phyloP scores from a whole-genome alignment of 805 yeast species.

The Pichia cephalocereana region DNA sequence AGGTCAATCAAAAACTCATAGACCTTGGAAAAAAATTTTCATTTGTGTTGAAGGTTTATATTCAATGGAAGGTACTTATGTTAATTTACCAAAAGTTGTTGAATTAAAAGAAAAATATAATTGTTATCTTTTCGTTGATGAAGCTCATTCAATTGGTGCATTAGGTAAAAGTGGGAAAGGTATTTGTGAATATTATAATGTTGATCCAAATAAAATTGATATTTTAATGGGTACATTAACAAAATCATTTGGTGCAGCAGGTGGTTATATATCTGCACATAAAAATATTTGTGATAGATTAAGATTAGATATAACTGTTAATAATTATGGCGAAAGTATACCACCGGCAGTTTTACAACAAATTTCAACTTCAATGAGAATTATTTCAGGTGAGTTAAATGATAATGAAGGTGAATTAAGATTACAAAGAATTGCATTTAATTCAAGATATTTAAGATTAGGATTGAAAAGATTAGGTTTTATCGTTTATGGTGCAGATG shows the following conservation, averaged over 20 bases:
- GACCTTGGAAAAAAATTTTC: constrained; percentile 88
- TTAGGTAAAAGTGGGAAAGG: constrained; percentile 93
- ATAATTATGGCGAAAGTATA: constrained; percentile 72
- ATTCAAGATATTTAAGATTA: constrained; percentile 83
- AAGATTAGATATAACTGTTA: constrained; percentile 63
- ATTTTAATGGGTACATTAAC: constrained; percentile 96
- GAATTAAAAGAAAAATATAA: constrained; percentile 76
- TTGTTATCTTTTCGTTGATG: constrained; percentile 86
- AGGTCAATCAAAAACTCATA: constrained; percentile 90
- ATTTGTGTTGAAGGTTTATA: constrained; percentile 89
- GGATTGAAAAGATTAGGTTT: constrained; percentile 91
- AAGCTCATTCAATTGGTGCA: constrained; percentile 99
- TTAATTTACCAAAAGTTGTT: constrained; percentile 68
- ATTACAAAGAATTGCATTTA: constrained; percentile 88
- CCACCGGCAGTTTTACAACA: constrained; percentile 92
- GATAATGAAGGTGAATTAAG: constrained; percentile 94
- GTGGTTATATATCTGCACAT: constrained; percentile 89
- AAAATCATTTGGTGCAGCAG: constrained; percentile 97
- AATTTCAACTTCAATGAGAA: constrained; percentile 67
- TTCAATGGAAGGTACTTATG: constrained; percentile 88
- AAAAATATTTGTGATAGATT: constrained; percentile 62
- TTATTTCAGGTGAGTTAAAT: constrained; percentile 70
- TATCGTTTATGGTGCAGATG: constrained; percentile 90
- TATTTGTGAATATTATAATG: constrained; percentile 84
- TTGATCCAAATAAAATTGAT: constrained; percentile 70